These are phyloP conservation scores for Aspergillus funiculosus DNA, from an alignment of 495 filamentous ascomycete species.

Conservation along the genomic window DNA sequence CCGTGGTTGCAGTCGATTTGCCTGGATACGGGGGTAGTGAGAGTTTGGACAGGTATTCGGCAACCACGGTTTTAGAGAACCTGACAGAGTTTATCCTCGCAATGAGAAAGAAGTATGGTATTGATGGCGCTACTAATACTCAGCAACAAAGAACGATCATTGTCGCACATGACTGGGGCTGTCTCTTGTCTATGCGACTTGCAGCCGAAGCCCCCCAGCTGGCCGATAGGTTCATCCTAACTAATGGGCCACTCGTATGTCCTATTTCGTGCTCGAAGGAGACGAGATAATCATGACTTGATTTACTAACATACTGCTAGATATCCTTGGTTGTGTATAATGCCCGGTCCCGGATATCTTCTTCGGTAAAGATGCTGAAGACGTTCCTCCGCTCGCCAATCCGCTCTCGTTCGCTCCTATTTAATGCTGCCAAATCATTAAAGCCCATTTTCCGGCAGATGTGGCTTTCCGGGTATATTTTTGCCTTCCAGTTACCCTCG, in stretches of 20 bases:
- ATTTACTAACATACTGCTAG: constrained; percentile 21
- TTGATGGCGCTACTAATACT: constrained; percentile 25
- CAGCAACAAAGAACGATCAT: constrained; percentile 39
- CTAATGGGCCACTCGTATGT: constrained; percentile 46
- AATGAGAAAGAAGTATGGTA: constrained; percentile 41
- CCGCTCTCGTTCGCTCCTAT: constrained; percentile 33
- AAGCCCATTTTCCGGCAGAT: constrained; percentile 38
- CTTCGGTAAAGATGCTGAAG: constrained; percentile 42
- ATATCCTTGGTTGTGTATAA: constrained; percentile 28
- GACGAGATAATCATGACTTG: background rate
- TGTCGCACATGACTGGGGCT: constrained; percentile 55
- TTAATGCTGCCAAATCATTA: constrained; percentile 35
- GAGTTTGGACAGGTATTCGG: constrained; percentile 39
- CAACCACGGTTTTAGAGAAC: constrained; percentile 46
- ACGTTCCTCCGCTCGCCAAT: constrained; percentile 39
- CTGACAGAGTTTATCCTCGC: constrained; percentile 45
- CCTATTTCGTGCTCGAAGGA: too few species aligned
- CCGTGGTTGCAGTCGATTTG: constrained; percentile 48
- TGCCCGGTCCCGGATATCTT: constrained; percentile 28
- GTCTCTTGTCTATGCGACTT: constrained; percentile 44
- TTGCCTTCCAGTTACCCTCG: constrained; percentile 42
- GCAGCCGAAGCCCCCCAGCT: constrained; percentile 50
- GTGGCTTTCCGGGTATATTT: constrained; percentile 45
- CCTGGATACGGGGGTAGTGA: constrained; percentile 53
- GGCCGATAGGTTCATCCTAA: constrained; percentile 48